These are phyloP conservation scores for Sporisorium scitamineum DNA, from an alignment of 1,284 basidiomycete species.

Conservation along the genomic window DNA sequence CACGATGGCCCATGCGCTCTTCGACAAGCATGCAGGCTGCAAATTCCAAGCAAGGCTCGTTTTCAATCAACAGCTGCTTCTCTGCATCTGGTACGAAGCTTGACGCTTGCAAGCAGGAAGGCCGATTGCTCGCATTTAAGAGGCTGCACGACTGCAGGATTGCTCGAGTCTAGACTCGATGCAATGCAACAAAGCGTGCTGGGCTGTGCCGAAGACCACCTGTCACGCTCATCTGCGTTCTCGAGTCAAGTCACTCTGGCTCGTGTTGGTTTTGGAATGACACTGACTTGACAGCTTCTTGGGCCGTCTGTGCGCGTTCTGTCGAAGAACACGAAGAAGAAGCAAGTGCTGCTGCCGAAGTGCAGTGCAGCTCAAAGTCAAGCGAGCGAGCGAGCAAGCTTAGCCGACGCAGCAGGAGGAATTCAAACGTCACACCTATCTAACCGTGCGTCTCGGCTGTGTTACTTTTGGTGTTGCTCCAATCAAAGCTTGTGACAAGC, in stretches of 20 bases:
- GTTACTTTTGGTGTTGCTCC: conserved; percentile 14
- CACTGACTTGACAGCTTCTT: too few relatives aligned
- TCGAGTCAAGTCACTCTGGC: neutral
- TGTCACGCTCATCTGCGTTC: neutral
- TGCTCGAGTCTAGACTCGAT: too few relatives aligned
- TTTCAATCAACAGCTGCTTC: neutral
- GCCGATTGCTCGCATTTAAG: neutral
- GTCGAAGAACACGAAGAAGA: neutral
- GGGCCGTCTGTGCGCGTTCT: neutral
- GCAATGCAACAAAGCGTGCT: neutral
- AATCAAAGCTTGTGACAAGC: conserved; percentile 14
- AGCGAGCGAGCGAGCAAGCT: conserved; percentile 1
- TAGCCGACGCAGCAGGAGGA: conserved; percentile 1
- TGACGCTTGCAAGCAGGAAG: neutral
- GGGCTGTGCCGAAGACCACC: neutral
- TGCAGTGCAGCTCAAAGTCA: neutral
- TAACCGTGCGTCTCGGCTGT: conserved; percentile 15
- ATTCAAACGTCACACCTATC: conserved; percentile 22
- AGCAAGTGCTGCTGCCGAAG: neutral
- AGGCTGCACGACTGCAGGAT: neutral
- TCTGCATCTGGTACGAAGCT: neutral
- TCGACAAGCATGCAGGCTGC: neutral
- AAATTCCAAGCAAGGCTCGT: conserved; percentile 1
- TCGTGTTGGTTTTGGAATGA: neutral
- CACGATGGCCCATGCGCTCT: conserved; percentile 10